Evolutionary conservation across 805 yeast genomes (phyloP), one percentile per base, ranked within the genome.

Genomic region (Zygoascus tannicola): DNA sequence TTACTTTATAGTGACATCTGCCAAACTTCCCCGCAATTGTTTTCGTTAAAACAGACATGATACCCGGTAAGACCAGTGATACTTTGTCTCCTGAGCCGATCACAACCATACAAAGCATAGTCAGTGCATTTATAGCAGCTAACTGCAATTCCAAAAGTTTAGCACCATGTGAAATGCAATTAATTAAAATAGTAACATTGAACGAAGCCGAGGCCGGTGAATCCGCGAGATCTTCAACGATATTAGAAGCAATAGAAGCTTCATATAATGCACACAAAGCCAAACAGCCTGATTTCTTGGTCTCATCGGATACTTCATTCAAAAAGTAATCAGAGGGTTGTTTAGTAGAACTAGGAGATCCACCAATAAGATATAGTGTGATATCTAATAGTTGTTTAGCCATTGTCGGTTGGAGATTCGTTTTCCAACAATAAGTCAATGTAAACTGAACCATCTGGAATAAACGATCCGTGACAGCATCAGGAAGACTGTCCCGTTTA

Each of bases 401-500:
- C 22, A 47, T 38, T 7, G 50, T 48, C n/a, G 50, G 32, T 16
- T 45, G 33, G 16, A 59, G 44, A 2, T 40, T 35, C 4, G 41
- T 15, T 5, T 23, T 30, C 83, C 83, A 79, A 44, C 74, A 71
- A 40, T 67, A 55, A 23, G 55, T 49, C 18, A 77, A 59, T n/a
- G 80, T 55, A 3, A 66, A 52, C 3, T 65, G 56, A 2, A 80
- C 51, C 15, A 75, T 66, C n/a, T 64, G 58, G 7, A 80, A 53
- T 1, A 74, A 55, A 22, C 63, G 59, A 45, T 75, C 78, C 2
- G 69, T 60, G 38, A 69, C 75, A 0, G 68, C 50, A 38, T 72
- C 75, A 2, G 71, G 67, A 1, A 78, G 54, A 18, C 18, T 12
- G n/a, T 41, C 38, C 10, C 65, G 68, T 35, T 71, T 71, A 44